Base-by-base conservation (phyloP, 2,329 filamentous ascomycete species). In the Elsinoe perseae region DNA sequence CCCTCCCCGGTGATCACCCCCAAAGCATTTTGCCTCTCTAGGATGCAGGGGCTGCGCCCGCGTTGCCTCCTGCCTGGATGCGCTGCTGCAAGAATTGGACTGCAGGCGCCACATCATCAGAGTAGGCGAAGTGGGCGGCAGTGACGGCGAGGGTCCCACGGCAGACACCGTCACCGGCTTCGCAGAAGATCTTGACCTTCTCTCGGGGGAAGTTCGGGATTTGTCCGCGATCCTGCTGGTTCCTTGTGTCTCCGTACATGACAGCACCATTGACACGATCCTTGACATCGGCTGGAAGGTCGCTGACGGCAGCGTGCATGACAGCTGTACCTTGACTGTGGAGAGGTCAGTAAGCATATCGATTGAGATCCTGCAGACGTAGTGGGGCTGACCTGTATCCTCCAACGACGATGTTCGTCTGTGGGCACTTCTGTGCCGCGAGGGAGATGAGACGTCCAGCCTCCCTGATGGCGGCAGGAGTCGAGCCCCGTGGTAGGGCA, bases 231-330 rank as follows among this genome's bases (percentile, higher is more conserved):
- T 71, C 69, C 62, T 72, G 70, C 52, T 56, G 50, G 50, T 73
- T 73, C 59, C 66, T 64, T 3, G 71, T 73, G 62, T 74, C 70
- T 12, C 72, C 71, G 50, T 71, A 73, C n/a, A 72, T 62, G 27
- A 72, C 70, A 1, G 69, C 64, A 14, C 71, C 71, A n/a, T 68
- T 68, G 55, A 73, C 63, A 25, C 65, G 63, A 21, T 63, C 52
- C 56, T 65, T 64, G 16, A 71, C 63, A 1, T 59, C 57, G 8
- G 61, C 32, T 14, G 60, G 59, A 4, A 70, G 64, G 10, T 64
- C 61, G 16, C 64, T 60, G 43, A 73, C 64, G 0, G 70, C 64
- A 12, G 63, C 65, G 2, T 68, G 68, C 34, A 72, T 71, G 32
- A 73, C 62, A 12, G 71, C 71, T 2, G 68, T 64, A 30, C 72